A percentile compares a stretch with the other conserved stretches of the same genome.
phyloP scores from a whole-genome alignment of 345 rosid genomes.

The Eutrema yunnanense region DNA sequence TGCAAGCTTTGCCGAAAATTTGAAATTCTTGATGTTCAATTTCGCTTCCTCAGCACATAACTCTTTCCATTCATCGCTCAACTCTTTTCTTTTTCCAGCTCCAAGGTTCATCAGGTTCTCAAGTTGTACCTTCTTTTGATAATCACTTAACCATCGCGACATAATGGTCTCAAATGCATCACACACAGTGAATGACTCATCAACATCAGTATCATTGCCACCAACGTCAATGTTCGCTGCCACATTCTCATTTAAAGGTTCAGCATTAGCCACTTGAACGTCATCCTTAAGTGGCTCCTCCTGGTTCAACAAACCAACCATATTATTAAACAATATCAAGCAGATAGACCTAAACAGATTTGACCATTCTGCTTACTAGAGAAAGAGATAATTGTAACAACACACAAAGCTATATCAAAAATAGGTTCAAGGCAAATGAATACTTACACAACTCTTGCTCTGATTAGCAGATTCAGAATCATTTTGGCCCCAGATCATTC shows the following conservation, averaged over 20 bases:
- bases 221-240: background rate
- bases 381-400: no score
- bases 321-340: no score
- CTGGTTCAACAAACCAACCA: background rate
- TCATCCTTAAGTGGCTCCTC: background rate
- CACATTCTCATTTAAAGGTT: background rate
- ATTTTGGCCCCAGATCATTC: background rate
- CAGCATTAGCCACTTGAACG: background rate
- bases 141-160: slow-evolving; percentile 1
- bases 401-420: no score
- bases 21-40: background rate
- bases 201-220: background rate
- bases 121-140: background rate
- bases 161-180: slow-evolving; percentile 22
- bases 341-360: no score
- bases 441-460: background rate
- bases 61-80: slow-evolving; percentile 15
- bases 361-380: no score
- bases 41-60: background rate
- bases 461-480: background rate
- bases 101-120: slow-evolving; percentile 13
- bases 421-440: no score
- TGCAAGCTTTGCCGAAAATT: slow-evolving; percentile 6
- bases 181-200: background rate
- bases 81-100: slow-evolving; percentile 1